Evolutionary conservation across 768 basidiomycete genomes (phyloP), one percentile per base, ranked within the genome.

Genomic region (Naganishia onofrii): DNA sequence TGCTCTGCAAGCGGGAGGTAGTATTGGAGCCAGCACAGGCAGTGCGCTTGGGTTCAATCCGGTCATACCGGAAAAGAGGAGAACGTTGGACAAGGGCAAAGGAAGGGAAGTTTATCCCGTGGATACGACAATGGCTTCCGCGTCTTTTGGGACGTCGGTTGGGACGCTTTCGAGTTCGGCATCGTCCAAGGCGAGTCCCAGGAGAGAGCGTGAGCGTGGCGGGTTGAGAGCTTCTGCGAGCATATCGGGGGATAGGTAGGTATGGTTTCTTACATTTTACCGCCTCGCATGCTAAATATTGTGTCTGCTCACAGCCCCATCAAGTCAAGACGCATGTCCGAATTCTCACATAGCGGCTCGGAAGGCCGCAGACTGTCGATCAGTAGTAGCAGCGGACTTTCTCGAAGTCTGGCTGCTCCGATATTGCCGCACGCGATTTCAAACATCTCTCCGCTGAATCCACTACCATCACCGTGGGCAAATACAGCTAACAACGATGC

Each of bases 371-470:
- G 68, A 48, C 29, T 69, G 23, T 69, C 68, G 12, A 51, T 69
- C 42, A 58, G 56, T 17, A 46, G 68, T 28, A 51, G 56, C 34
- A n/a, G 48, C 29, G 65, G 65, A 51, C 46, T 69, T 4, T 69
- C 68, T 7, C 46, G 56, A n/a, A 57, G 56, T 31, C 9, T 69
- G 56, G 56, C 57, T 32, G 48, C 67, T 32, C 42, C 56, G n/a
- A 69, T 57, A 3, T 34, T 69, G 4, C 56, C 71, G 32, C 70
- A 75, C 6, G 66, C 79, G 1, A 77, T 77, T 6, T 80, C 79
- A 8, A 77, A 77, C 70, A 77, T 80, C 7, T 80, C 79, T 4
- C 79, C 79, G 7, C 71, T 80, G 31, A 78, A 80, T 54, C 79
- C 79, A 12, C 69, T 80, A 21, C 79, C 79, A 3, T 80, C 79